These are phyloP conservation scores for Fusarium multiceps DNA, from an alignment of 2,329 filamentous ascomycete genomes.

Conservation along the genomic window DNA sequence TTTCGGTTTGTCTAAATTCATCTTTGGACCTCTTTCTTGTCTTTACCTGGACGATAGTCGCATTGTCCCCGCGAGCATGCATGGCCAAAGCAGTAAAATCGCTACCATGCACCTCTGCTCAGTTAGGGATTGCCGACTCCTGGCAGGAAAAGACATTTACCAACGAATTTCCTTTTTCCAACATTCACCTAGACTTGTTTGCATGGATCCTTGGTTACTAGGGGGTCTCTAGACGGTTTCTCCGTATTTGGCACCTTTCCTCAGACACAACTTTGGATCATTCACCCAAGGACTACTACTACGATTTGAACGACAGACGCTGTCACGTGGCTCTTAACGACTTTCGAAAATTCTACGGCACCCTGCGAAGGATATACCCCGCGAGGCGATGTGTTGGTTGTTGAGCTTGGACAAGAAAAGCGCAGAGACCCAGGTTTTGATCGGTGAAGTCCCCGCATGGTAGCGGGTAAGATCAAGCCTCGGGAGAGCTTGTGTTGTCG, in stretches of 20 bases:
- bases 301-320: constrained; percentile 51
- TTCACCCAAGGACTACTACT: constrained; percentile 49
- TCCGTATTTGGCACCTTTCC: constrained; percentile 46
- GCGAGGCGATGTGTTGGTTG: constrained; percentile 53
- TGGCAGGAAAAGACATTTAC: constrained; percentile 41
- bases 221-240: constrained; percentile 42
- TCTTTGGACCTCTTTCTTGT: constrained; percentile 41
- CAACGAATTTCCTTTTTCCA: constrained; percentile 45
- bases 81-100: neutral
- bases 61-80: constrained; percentile 11
- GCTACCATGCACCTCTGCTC: neutral
- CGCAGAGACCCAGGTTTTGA: constrained; percentile 46
- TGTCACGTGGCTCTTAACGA: constrained; percentile 54
- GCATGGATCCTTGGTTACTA: constrained; percentile 48
- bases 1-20: constrained; percentile 47
- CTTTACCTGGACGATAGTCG: constrained; percentile 29
- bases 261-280: constrained; percentile 50
- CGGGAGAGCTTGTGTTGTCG: constrained; percentile 44
- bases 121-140: constrained; percentile 10
- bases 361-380: constrained; percentile 57
- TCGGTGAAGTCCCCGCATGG: constrained; percentile 33
- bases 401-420: constrained; percentile 50
- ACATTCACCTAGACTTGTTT: constrained; percentile 48
- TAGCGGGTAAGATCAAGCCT: constrained; percentile 40
- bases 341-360: constrained; percentile 51